Conservation (phyloP, 2,329 filamentous ascomycete species). For the Curvularia sp. region DNA sequence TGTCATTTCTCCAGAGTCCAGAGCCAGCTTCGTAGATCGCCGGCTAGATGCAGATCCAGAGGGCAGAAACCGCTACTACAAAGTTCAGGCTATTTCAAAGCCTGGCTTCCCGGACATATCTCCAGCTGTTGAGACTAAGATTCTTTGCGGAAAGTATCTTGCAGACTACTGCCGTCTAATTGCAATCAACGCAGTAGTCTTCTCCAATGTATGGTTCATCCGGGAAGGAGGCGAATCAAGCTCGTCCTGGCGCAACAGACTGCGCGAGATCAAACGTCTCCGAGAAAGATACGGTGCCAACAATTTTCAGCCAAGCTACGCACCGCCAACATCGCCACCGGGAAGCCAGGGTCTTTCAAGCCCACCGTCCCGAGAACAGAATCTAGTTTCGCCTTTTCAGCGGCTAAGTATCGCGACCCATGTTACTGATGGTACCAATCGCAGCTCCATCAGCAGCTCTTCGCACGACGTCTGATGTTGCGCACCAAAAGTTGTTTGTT, state of each 20-base stretch:
- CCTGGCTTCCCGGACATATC: conserved; percentile 91
- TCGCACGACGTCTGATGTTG: conserved; percentile 39
- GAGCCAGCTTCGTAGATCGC: conserved; percentile 73
- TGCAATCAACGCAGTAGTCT: conserved; percentile 91
- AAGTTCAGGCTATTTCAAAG: conserved; percentile 87
- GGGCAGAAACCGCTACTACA: conserved; percentile 71
- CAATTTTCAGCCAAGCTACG: conserved; percentile 21
- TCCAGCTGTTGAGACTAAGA: conserved; percentile 85
- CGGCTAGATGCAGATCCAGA: conserved; percentile 53
- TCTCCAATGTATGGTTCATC: conserved; percentile 87
- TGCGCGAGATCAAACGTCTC: conserved; percentile 83
- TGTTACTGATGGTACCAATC: conserved; percentile 48
- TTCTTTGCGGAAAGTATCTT: conserved; percentile 82
- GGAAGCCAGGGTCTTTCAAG: conserved; percentile 34
- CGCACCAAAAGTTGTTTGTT: conserved; percentile 17
- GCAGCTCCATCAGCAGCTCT: conserved; percentile 48
- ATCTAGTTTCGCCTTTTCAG: conserved; percentile 41
- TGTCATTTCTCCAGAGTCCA: conserved; percentile 87
- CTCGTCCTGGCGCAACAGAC: conserved; percentile 86
- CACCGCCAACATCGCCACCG: conserved; percentile 34
- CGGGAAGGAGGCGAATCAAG: conserved; percentile 80
- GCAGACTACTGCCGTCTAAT: conserved; percentile 86
- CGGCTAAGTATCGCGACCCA: conserved; percentile 48
- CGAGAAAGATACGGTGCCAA: conserved; percentile 64
- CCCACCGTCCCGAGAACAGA: conserved; percentile 41